Base-by-base conservation (phyloP, 345 rosid genomes). In the Brassica nigra region DNA sequence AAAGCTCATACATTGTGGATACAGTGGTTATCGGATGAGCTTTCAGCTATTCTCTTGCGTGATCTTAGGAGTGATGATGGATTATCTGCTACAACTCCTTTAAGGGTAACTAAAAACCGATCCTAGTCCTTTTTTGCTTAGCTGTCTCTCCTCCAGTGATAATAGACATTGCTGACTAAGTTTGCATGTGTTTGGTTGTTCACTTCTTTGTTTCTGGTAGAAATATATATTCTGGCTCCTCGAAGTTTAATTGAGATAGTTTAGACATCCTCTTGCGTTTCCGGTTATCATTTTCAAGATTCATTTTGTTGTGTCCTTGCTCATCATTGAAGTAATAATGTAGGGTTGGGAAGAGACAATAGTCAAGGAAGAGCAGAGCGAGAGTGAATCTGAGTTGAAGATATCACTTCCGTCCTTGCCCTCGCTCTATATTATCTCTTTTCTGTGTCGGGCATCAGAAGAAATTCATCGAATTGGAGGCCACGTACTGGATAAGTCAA, bases 341-440 rank as follows among this genome's bases (percentile, higher is more conserved):
- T 87, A 93, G 98, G 99, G 99, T 44, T 96, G 99, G 99, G 99
- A 93, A 77, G 98, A 93, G 87, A 91, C 91, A 34, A 84, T 92
- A 64, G 90, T 96, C 76, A 90, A 89, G 84, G 92, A 90, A 86
- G 97, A 88, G 76, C 91, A 89, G 80, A 91, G 85, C 57, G 91
- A 85, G 78, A 87, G 84, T 78, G 83, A 85, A 71, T 81, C 97
- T 55, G 99, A 96, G 86, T 80, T 96, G 87, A 93, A 86, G 86
- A 89, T 96, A 80, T 93, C 87, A 55, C 94, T 96, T 71, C 99
- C 99, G 28, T 93, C 95, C 76, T 82, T 93, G 89, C 98, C 99
- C 74, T 96, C 99, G 6, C 92, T 93, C 18, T 96, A 93, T 82
- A 83, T 92, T 61, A 89, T 90, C 80, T 90, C 98, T 59, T 90